Conservation (phyloP, 345 rosid genomes). For the Pseudoturritis turrita region DNA sequence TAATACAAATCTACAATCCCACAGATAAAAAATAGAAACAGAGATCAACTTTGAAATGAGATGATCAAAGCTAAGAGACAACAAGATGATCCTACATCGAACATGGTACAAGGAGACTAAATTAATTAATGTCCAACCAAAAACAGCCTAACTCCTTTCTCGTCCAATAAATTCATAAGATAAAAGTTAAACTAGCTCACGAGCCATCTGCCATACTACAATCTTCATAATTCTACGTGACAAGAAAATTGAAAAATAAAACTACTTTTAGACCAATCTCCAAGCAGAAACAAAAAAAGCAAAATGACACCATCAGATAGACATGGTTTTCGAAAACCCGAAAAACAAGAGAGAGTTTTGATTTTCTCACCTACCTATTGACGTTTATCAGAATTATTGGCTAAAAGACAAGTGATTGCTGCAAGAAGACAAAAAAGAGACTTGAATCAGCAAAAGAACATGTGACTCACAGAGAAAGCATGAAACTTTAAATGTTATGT, state of each 20-base stretch:
- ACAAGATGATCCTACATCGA: constrained; percentile 1
- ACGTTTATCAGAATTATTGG: constrained; percentile 38
- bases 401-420: constrained; percentile 38
- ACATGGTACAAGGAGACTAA: constrained; percentile 29
- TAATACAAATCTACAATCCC: constrained; percentile 29
- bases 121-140: constrained; percentile 52
- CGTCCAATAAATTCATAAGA: constrained; percentile 39
- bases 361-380: constrained; percentile 32
- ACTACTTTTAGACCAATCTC: constrained; percentile 2
- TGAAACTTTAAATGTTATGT: constrained; percentile 34
- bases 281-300: constrained; percentile 16
- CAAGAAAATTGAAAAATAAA: constrained; percentile 23
- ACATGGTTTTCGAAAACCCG: constrained; percentile 7
- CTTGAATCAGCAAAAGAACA: constrained; percentile 24
- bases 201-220: constrained; percentile 41
- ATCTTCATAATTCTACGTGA: constrained; percentile 21
- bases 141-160: constrained; percentile 18
- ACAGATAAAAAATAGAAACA: neutral
- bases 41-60: neutral
- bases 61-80: constrained; percentile 26
- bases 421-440: constrained; percentile 16
- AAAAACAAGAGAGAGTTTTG: constrained; percentile 15
- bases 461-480: constrained; percentile 45
- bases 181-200: constrained; percentile 43
- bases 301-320: constrained; percentile 11